Conservation (phyloP, 345 rosid genomes). For the Lumnitzera racemosa region DNA sequence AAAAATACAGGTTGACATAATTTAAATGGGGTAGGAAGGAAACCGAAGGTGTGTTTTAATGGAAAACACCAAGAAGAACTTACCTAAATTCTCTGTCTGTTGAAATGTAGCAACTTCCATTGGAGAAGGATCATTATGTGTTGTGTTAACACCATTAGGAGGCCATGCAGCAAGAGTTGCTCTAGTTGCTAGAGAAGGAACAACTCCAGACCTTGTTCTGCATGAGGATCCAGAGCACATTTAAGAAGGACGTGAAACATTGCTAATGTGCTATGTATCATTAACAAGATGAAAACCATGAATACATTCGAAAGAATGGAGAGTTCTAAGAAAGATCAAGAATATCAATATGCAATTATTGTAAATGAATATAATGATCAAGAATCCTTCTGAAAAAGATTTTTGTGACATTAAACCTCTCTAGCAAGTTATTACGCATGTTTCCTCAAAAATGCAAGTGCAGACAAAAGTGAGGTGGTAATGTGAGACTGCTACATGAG, state of each 20-base stretch:
- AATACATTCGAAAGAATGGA: too few relatives aligned
- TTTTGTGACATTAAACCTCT: not conserved
- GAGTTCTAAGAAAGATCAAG: not conserved
- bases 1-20: not conserved
- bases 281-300: not conserved
- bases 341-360: too few relatives aligned
- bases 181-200: conserved; percentile 67
- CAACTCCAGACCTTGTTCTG: conserved; percentile 57
- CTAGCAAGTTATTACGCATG: not conserved
- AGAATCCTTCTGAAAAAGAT: not conserved
- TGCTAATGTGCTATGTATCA: conserved; percentile 4
- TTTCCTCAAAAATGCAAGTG: not conserved
- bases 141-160: conserved; percentile 19
- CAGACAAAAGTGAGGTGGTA: not conserved
- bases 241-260: not conserved
- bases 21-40: not conserved
- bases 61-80: not conserved
- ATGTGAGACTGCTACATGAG: too few relatives aligned
- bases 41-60: not conserved
- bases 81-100: conserved; percentile 17
- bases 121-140: conserved; percentile 25
- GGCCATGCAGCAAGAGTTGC: conserved; percentile 91
- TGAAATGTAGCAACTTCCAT: conserved; percentile 23
- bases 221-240: conserved; percentile 8
- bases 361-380: not conserved